Conservation (phyloP, 1,284 basidiomycete genomes). For the Fomitopsis schrenkii region DNA sequence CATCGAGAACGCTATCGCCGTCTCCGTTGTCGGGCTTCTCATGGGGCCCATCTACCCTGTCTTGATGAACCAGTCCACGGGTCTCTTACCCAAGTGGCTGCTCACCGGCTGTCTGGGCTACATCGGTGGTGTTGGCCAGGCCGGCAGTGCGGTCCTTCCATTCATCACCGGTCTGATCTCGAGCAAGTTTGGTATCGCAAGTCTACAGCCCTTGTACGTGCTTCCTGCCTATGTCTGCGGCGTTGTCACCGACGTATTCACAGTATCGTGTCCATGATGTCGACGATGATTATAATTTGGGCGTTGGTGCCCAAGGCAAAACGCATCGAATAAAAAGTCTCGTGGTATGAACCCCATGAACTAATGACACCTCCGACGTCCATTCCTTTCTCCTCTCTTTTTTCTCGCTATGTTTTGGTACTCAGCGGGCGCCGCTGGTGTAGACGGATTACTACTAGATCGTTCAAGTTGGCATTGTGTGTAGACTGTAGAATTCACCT, state of each 20-base stretch:
- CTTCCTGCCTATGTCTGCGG: not conserved
- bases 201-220: conserved; percentile 54
- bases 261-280: conserved; percentile 28
- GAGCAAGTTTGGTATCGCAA: conserved; percentile 41
- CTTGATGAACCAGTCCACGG: conserved; percentile 43
- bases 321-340: conserved; percentile 7
- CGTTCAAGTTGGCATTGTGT: no score
- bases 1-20: conserved; percentile 45
- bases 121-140: conserved; percentile 50
- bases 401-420: not conserved
- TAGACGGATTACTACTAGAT: not conserved
- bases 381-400: not conserved
- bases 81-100: conserved; percentile 46
- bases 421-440: not conserved
- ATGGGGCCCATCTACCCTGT: conserved; percentile 53
- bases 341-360: not conserved
- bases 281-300: conserved; percentile 30
- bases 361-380: not conserved
- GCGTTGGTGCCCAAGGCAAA: conserved; percentile 25
- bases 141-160: conserved; percentile 49
- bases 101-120: conserved; percentile 53
- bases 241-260: not conserved
- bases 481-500: no score
- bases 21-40: conserved; percentile 51
- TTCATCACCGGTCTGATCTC: conserved; percentile 56